These are phyloP conservation scores for Pelargonium nanum DNA, from an alignment of 345 rosid species.

Conservation along the genomic window DNA sequence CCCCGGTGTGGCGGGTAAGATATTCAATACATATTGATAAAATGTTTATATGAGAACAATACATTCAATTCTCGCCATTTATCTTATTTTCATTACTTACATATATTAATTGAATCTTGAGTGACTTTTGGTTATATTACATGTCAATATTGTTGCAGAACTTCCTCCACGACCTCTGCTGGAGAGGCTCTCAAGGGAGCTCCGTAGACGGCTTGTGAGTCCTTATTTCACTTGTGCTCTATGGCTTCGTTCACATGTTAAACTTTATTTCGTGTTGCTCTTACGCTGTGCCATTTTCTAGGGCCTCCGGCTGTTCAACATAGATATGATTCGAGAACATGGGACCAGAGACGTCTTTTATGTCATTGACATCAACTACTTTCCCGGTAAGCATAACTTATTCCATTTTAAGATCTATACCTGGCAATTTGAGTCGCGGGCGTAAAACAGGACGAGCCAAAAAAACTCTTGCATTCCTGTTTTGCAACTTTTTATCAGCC, in stretches of 20 bases:
- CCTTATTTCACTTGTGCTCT: background rate
- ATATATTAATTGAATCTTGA: background rate
- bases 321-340: slow-evolving; percentile 79
- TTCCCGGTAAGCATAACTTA: slow-evolving; percentile 57
- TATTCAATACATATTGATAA: background rate
- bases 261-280: no score
- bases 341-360: slow-evolving; percentile 61
- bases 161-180: slow-evolving; percentile 76
- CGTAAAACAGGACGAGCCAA: background rate
- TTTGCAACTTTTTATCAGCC: no score
- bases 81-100: background rate
- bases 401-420: background rate
- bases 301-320: slow-evolving; percentile 80
- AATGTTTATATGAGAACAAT: background rate
- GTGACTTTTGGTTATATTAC: no score
- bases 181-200: slow-evolving; percentile 68
- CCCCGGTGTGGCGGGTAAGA: slow-evolving; percentile 61
- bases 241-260: background rate
- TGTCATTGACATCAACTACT: slow-evolving; percentile 90
- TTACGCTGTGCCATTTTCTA: slow-evolving; percentile 11
- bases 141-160: slow-evolving; percentile 59
- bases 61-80: background rate
- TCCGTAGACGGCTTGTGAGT: slow-evolving; percentile 53
- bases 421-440: background rate
- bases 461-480: no score